Percentiles rank a stretch among this genome's conserved stretches.
These are phyloP conservation scores for Ophiostoma angusticollis DNA, from an alignment of 2,329 filamentous ascomycete genomes.

Conservation along the genomic window DNA sequence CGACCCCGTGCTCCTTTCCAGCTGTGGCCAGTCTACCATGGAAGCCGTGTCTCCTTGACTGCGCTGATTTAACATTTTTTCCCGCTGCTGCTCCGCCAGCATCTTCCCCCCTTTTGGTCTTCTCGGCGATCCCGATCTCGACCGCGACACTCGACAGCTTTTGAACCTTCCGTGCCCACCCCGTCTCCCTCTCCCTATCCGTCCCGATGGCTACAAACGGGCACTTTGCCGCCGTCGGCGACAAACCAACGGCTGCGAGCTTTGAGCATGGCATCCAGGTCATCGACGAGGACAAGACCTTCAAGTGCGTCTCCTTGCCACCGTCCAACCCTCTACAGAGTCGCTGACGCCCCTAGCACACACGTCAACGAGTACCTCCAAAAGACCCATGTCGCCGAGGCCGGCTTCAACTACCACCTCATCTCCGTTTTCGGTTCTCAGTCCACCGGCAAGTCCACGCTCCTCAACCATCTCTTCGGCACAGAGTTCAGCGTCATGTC, in stretches of 20 bases:
- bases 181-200: background rate
- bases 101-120: background rate
- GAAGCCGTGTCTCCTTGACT: slow-evolving; percentile 2
- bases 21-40: slow-evolving; percentile 3
- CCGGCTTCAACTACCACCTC: slow-evolving; percentile 98
- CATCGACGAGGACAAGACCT: slow-evolving; percentile 89
- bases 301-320: slow-evolving; percentile 56
- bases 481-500: slow-evolving; percentile 98
- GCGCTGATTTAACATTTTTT: background rate
- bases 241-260: slow-evolving; percentile 47
- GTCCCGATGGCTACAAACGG: slow-evolving; percentile 50
- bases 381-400: slow-evolving; percentile 64
- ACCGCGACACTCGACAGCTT: background rate
- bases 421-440: slow-evolving; percentile 98
- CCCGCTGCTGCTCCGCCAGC: background rate
- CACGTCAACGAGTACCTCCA: slow-evolving; percentile 73
- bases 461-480: slow-evolving; percentile 90
- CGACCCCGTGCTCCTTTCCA: background rate
- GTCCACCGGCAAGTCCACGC: slow-evolving; percentile 94
- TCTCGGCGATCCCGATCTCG: background rate
- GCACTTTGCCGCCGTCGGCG: slow-evolving; percentile 64
- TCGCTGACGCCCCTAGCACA: slow-evolving; percentile 35
- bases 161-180: background rate
- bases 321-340: background rate
- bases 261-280: slow-evolving; percentile 96